Conservation (phyloP, 306 rosid genomes). For the Phaseolus lunatus region DNA sequence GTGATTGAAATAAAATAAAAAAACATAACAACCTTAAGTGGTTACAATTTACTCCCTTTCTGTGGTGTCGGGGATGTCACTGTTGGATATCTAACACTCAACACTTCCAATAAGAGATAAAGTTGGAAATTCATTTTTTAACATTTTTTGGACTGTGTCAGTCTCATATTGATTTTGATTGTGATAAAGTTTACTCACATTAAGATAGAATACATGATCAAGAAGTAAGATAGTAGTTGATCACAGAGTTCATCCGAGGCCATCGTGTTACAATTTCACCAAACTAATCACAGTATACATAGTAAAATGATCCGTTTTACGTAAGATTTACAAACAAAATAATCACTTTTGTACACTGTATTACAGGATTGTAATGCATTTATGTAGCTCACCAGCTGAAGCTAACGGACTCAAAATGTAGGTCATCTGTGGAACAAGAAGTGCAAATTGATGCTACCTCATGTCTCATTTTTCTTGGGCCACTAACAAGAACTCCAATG, state of each 20-base stretch:
- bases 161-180: too few relatives aligned
- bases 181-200: neutral
- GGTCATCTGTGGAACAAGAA: constrained; percentile 42
- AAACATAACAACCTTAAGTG: too few relatives aligned
- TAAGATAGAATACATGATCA: neutral
- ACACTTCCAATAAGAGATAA: too few relatives aligned
- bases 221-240: neutral
- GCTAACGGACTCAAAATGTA: constrained; percentile 58
- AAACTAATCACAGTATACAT: neutral
- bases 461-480: constrained; percentile 59
- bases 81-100: too few relatives aligned
- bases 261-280: neutral
- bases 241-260: neutral
- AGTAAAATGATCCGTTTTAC: neutral
- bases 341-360: neutral
- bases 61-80: too few relatives aligned
- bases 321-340: neutral
- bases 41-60: too few relatives aligned
- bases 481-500: constrained; percentile 63
- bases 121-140: too few relatives aligned
- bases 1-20: too few relatives aligned
- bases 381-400: constrained; percentile 53
- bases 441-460: constrained; percentile 62
- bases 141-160: too few relatives aligned
- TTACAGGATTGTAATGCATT: neutral